Evolutionary conservation across 2,329 filamentous ascomycete species (phyloP).

Genomic region (Penicillium sp.): DNA sequence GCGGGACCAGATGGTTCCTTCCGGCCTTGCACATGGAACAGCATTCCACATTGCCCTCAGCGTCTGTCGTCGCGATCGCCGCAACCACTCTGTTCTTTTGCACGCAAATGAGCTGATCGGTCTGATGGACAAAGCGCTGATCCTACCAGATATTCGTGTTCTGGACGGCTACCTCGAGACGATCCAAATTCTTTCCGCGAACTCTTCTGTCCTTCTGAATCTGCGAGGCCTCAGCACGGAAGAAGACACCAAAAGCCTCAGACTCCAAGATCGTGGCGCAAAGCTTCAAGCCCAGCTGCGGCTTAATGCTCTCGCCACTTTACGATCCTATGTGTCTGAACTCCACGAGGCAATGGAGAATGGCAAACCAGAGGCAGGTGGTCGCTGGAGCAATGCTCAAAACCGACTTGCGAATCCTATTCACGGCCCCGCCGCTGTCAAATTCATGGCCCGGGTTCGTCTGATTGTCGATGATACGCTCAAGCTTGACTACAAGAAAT

Average conservation of each 20-base stretch:
- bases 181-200: slow-evolving; percentile 25
- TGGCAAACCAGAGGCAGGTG: slow-evolving; percentile 4
- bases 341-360: slow-evolving; percentile 32
- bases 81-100: slow-evolving; percentile 68
- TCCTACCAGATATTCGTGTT: slow-evolving; percentile 33
- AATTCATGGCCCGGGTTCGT: slow-evolving; percentile 29
- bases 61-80: slow-evolving; percentile 73
- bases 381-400: slow-evolving; percentile 7
- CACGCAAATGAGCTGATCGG: slow-evolving; percentile 67
- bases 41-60: slow-evolving; percentile 73
- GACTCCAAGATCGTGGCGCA: slow-evolving; percentile 26
- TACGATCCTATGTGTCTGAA: slow-evolving; percentile 31
- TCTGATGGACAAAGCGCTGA: slow-evolving; percentile 53
- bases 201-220: slow-evolving; percentile 31
- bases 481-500: slow-evolving; percentile 22
- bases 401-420: slow-evolving; percentile 27
- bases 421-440: slow-evolving; percentile 20
- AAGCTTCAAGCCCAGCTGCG: slow-evolving; percentile 30
- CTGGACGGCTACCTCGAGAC: slow-evolving; percentile 33
- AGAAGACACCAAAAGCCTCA: slow-evolving; percentile 11
- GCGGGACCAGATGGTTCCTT: slow-evolving; percentile 51
- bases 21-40: slow-evolving; percentile 46
- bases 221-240: slow-evolving; percentile 28
- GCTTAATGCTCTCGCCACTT: slow-evolving; percentile 20
- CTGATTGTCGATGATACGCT: slow-evolving; percentile 40